phyloP scores from a whole-genome alignment of 768 basidiomycete species.

The Chalciporus piperatus region DNA sequence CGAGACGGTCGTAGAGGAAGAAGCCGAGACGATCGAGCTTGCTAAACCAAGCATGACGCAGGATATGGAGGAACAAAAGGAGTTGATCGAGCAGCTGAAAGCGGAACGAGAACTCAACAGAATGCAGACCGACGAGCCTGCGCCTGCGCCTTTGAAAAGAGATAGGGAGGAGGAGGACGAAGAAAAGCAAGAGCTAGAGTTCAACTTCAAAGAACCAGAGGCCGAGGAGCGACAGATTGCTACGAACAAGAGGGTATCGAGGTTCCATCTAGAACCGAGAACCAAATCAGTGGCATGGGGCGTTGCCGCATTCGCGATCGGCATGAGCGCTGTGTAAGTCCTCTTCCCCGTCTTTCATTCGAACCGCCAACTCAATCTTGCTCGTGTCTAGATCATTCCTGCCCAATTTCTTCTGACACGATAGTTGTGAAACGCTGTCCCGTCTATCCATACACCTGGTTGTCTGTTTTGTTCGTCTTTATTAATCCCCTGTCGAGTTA shows the following conservation, averaged over 20 bases:
- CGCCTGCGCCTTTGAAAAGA: constrained; percentile 41
- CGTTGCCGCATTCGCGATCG: constrained; percentile 77
- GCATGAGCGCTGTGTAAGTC: constrained; percentile 77
- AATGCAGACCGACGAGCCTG: constrained; percentile 21
- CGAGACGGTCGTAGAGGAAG: constrained; percentile 65
- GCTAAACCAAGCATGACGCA: constrained; percentile 61
- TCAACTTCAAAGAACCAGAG: constrained; percentile 72
- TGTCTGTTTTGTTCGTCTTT: constrained; percentile 13
- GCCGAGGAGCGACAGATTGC: constrained; percentile 52
- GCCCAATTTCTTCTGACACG: constrained; percentile 56
- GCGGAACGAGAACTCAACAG: constrained; percentile 48
- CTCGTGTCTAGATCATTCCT: constrained; percentile 44
- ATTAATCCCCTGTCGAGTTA: constrained; percentile 7
- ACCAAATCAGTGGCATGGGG: constrained; percentile 83
- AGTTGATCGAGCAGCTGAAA: constrained; percentile 71
- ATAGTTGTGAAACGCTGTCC: constrained; percentile 12
- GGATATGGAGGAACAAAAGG: constrained; percentile 77
- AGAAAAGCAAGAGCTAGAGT: constrained; percentile 49
- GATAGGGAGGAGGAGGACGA: constrained; percentile 41
- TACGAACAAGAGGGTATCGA: constrained; percentile 61
- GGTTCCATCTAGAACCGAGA: constrained; percentile 59
- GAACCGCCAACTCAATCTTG: neutral
- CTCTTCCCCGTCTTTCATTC: neutral
- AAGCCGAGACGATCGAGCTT: constrained; percentile 54
- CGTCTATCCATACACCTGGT: neutral